Evolutionary conservation across 768 basidiomycete genomes (phyloP).

Genomic region (Lactifluus rugatus): DNA sequence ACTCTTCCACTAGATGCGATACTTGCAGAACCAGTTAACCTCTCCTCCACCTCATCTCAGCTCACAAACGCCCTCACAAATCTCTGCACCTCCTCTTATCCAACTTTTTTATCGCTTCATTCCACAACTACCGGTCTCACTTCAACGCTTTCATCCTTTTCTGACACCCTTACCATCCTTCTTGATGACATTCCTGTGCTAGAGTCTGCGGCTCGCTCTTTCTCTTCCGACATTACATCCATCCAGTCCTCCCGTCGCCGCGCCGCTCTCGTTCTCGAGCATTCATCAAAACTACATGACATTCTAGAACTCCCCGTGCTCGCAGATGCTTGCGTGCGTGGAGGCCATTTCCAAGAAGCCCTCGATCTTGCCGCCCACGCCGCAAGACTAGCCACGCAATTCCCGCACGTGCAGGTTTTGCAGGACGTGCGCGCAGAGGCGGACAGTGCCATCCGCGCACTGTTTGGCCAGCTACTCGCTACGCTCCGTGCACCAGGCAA

Average conservation of each 20-base stretch:
- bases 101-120: constrained; percentile 86
- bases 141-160: constrained; percentile 63
- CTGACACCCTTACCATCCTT: constrained; percentile 60
- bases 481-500: constrained; percentile 80
- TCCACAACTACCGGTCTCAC: constrained; percentile 65
- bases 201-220: constrained; percentile 60
- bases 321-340: constrained; percentile 87
- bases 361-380: constrained; percentile 76
- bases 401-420: constrained; percentile 40
- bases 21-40: constrained; percentile 59
- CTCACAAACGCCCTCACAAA: constrained; percentile 84
- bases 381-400: constrained; percentile 32
- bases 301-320: constrained; percentile 84
- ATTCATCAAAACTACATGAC: constrained; percentile 88
- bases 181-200: constrained; percentile 67
- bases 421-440: constrained; percentile 58
- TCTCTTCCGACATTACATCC: constrained; percentile 61
- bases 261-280: constrained; percentile 81
- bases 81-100: constrained; percentile 84
- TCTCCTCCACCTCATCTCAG: constrained; percentile 78
- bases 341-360: constrained; percentile 88
- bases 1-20: constrained; percentile 58
- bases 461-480: constrained; percentile 69
- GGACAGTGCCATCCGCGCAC: constrained; percentile 50
- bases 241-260: constrained; percentile 68